Evolutionary conservation across 2,329 filamentous ascomycete genomes (phyloP), one percentile per base, ranked within the genome.

Genomic region (Botryotinia narcissicola): DNA sequence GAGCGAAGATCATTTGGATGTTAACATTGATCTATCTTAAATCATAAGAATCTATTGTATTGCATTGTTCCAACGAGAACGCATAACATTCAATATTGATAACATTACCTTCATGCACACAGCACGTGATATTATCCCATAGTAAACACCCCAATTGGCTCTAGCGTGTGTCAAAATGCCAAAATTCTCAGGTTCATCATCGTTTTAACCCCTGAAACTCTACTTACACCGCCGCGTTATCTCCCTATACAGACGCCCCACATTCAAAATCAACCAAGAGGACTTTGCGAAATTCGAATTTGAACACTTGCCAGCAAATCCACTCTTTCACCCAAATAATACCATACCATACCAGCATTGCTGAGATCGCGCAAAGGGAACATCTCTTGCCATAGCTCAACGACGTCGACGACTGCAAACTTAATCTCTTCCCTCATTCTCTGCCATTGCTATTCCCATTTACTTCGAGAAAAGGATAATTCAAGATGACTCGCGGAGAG

Each of bases 401-500:
- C 51, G 51, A 57, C 51, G 51, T 35, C 35, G 46, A 59, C 72
- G 29, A 44, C 61, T 48, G 44, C 69, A 59, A 46, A 46, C 40
- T 59, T 4, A 29, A 14, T 70, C 22, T 67, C 25, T 35, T 44
- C 67, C 20, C 48, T 42, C 62, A 22, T 64, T 42, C 40, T 32
- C 62, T 35, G n/a, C 29, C 37, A 48, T 48, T 71, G 48, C n/a
- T 18, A 37, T 29, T 48, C 68, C 69, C 57, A 66, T 48, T 12
- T 44, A 44, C n/a, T 35, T 70, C 35, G 54, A n/a, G 40, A 72
- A 71, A 68, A 62, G 37, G 51, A 18, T 48, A 59, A 42, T 71
- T 71, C 75, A 76, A 75, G 35, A 76, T 76, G 75, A 76, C 75
- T 71, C 75, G 75, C 73, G 75, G 75, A 73, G 75, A 76, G 75